Conservation (phyloP, 176 grass and related monocot genomes). For the Hsuehochloa calcarea region DNA sequence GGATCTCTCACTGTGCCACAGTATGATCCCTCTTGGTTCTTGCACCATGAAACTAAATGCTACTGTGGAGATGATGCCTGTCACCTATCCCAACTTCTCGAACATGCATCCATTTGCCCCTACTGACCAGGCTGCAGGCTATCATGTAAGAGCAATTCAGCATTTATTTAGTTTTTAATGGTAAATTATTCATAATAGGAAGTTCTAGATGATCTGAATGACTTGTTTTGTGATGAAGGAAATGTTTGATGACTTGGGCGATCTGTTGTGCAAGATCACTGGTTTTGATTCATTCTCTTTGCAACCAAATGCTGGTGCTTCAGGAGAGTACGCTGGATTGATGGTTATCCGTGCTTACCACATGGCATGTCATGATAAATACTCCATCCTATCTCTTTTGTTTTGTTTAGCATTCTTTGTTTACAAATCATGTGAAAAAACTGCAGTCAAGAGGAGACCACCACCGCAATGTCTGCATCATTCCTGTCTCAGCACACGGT, state of each 20-base stretch:
- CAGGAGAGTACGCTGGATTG: conserved; percentile 96
- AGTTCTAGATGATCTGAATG: conserved; percentile 8
- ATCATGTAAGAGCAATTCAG: conserved; percentile 56
- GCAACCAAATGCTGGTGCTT: conserved; percentile 99
- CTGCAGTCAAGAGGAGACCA: conserved; percentile 83
- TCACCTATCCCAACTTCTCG: conserved; percentile 86
- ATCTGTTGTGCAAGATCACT: conserved; percentile 81
- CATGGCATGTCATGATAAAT: conserved; percentile 41
- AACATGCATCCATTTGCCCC: conserved; percentile 92
- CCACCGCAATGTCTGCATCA: conserved; percentile 96
- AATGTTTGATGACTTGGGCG: conserved; percentile 97
- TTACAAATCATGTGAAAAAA: conserved; percentile 31
- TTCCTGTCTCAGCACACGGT: conserved; percentile 94
- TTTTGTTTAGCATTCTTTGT: conserved; percentile 31
- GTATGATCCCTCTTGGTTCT: conserved; percentile 99
- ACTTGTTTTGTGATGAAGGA: conserved; percentile 49
- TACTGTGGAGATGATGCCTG: conserved; percentile 98
- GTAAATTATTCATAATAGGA: not conserved
- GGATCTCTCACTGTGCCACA: conserved; percentile 96
- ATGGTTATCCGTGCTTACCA: conserved; percentile 99
- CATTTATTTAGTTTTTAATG: not conserved
- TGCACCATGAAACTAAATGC: conserved; percentile 99
- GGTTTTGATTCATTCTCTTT: conserved; percentile 98
- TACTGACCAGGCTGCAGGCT: conserved; percentile 74
- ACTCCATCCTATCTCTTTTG: not conserved